These are phyloP conservation scores for Filobasidium floriforme DNA, from an alignment of 768 basidiomycete genomes.

Conservation along the genomic window DNA sequence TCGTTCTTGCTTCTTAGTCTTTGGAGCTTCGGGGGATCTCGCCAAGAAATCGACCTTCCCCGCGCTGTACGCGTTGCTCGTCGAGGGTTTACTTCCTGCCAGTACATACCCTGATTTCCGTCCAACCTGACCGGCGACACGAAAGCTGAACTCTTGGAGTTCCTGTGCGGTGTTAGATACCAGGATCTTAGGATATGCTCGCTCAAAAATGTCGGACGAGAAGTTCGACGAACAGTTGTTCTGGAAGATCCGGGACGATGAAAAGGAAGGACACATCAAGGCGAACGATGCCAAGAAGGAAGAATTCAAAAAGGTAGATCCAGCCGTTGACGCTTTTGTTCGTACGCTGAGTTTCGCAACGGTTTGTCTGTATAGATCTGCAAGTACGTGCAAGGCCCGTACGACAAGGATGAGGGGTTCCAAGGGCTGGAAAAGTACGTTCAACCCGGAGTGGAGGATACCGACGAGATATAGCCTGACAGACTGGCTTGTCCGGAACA, in stretches of 20 bases:
- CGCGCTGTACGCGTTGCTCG: conserved; percentile 9
- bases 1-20: conserved; percentile 10
- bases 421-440: conserved; percentile 10
- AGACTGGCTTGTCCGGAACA: background rate
- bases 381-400: conserved; percentile 16
- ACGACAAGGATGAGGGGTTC: conserved; percentile 23
- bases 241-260: conserved; percentile 12
- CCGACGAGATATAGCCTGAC: background rate
- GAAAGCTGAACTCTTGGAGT: background rate
- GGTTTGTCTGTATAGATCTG: background rate
- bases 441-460: background rate
- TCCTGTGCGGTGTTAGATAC: conserved; percentile 9
- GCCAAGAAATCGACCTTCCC: conserved; percentile 24
- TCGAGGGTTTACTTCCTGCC: conserved; percentile 1
- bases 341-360: no score
- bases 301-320: conserved; percentile 14
- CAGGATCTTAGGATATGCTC: conserved; percentile 24
- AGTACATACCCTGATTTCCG: no score
- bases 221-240: conserved; percentile 11
- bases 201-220: conserved; percentile 16
- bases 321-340: no score
- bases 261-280: conserved; percentile 3
- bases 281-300: conserved; percentile 8
- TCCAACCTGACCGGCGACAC: no score
- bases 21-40: conserved; percentile 26